Base-by-base conservation (phyloP, 257 asterid species). In the Gentiana macrophylla region DNA sequence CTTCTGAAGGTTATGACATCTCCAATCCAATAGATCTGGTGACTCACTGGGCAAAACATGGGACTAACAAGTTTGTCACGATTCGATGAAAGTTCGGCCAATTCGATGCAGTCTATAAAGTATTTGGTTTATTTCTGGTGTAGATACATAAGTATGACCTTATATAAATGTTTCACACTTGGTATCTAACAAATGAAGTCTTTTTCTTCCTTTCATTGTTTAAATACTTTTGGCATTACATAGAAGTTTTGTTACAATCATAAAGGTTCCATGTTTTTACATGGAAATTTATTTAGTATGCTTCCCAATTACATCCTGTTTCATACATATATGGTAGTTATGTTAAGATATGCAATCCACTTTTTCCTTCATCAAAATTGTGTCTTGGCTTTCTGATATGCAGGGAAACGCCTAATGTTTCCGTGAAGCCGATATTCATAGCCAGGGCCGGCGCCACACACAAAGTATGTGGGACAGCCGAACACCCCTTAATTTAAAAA, bases 31-130 rank as follows among this genome's bases (percentile, higher is more conserved):
- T 88, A 59, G 97, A 88, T 72, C 79, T 88, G 64, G 80, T 67
- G 86, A 77, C 67, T 74, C 79, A 85, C 72, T 88, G 94, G 97
- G 97, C 97, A 1, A 88, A 81, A 69, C 97, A 88, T 61, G 97
- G 97, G 53, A 88, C 97, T 1, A 88, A 85, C 70, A 88, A 88
- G 82, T 88, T 85, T 54, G 97, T 88, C 67, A 88, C 91, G 12
- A 88, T 88, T 63, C 72, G 94, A 52, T 85, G 66, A 70, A 52
- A 37, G 56, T 61, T 56, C 63, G 72, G 50, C 47, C 61, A 70
- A 67, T 62, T 74, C 67, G 57, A 56, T 62, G 64, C 69, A 64
- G 50, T 64, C 59, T 50, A 37, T 47, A 56, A 56, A 63, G 66
- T 70, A 57, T 63, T 70, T 73, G 60, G 66, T 74, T 59, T 37